Evolutionary conservation across 805 yeast genomes (phyloP).

Genomic region (Saturnispora kantuleensis): DNA sequence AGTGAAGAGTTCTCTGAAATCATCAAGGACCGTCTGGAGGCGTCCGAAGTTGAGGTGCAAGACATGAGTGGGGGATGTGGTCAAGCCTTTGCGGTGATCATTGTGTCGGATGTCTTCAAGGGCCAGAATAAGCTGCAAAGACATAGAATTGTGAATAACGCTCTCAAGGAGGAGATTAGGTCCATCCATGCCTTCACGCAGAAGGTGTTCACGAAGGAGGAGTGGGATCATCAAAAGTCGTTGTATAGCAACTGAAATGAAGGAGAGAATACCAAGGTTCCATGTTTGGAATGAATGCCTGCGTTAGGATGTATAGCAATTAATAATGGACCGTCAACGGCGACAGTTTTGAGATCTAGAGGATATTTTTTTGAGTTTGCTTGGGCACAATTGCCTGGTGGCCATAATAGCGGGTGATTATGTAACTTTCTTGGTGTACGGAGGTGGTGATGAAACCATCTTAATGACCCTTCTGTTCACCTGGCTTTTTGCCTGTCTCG

Average conservation of each 20-base stretch:
- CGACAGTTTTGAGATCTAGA: too few species aligned
- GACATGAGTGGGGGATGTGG: slow-evolving; percentile 95
- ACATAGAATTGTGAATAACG: slow-evolving; percentile 74
- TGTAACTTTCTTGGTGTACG: background rate
- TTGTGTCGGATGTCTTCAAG: slow-evolving; percentile 59
- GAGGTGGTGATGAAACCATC: slow-evolving; percentile 4
- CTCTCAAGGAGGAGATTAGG: slow-evolving; percentile 76
- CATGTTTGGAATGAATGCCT: too few species aligned
- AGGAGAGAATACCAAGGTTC: too few species aligned
- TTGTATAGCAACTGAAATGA: slow-evolving; percentile 11
- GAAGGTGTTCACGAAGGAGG: slow-evolving; percentile 79
- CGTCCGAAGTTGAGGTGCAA: slow-evolving; percentile 58
- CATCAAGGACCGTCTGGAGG: slow-evolving; percentile 48
- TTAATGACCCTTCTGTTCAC: slow-evolving; percentile 6
- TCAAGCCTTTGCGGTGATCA: slow-evolving; percentile 89
- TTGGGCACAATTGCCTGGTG: too few species aligned
- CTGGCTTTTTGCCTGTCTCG: background rate
- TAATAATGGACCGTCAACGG: too few species aligned
- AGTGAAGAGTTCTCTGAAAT: slow-evolving; percentile 34
- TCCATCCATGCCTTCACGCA: slow-evolving; percentile 93
- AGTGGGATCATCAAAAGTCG: slow-evolving; percentile 50
- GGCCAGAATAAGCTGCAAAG: slow-evolving; percentile 82
- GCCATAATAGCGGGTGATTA: too few species aligned
- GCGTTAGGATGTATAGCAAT: too few species aligned
- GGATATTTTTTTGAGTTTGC: too few species aligned